Evolutionary conservation across 2,329 filamentous ascomycete genomes (phyloP), one percentile per base, ranked within the genome.

Genomic region (Penicillium sp.): DNA sequence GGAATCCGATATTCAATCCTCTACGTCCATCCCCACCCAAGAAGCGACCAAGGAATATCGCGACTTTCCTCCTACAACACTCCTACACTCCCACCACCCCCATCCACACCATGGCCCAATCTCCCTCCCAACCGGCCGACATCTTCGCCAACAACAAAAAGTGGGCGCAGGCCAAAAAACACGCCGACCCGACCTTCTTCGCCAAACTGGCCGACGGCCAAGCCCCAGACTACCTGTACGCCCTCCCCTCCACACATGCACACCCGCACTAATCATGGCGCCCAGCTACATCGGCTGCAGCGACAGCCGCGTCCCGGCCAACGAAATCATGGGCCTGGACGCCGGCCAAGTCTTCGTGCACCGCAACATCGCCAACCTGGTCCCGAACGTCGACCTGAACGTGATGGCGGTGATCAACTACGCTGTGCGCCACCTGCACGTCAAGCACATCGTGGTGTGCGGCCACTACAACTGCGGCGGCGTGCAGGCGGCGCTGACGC

Each of bases 371-470:
- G 59, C 59, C 35, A 63, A 63, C 16, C 33, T 62, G n/a, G 54
- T 63, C 11, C 56, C 54, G 26, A 59, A 54, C 17, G 48, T 48
- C 25, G 59, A 63, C 33, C 48, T 63, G 8, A 60, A 53, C 26
- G 50, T 55, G 16, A 59, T 59, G 50, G 58, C 58, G 8, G 59
- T 62, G 9, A 58, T 62, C 27, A 57, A 62, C 25, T 62, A 62
- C 39, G 59, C 58, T 1, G 59, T 62, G 15, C 39, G 54, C 7
- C 57, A 62, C 40, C 39, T 62, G 11, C 39, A 73, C 52, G 83
- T 86, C 53, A 76, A 82, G 63, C 81, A 86, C 65, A 77, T 87
- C 36, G 75, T 86, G 39, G 74, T 87, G 8, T 85, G 81, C 65
- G 83, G 83, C 1, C 83, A 87, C 70, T 79, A 81, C 33, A 68